phyloP scores from a whole-genome alignment of 1,284 basidiomycete genomes.

The Amylostereum areolatum region DNA sequence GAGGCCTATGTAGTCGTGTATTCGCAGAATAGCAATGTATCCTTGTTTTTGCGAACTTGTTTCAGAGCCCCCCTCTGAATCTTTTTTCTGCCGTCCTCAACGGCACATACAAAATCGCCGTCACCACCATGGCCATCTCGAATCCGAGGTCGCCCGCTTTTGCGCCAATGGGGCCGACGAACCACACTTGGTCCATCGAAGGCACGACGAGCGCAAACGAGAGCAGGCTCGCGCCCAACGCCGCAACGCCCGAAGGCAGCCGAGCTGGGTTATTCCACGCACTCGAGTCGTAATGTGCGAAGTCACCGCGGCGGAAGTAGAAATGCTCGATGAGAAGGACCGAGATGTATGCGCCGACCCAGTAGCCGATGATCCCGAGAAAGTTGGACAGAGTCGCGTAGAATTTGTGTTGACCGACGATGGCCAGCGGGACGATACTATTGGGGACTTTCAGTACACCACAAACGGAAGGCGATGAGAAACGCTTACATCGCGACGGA shows the following conservation, averaged over 20 bases:
- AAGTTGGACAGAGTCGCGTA: conserved; percentile 64
- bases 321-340: conserved; percentile 63
- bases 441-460: neutral
- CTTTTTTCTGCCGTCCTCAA: conserved; percentile 37
- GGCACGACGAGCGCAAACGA: conserved; percentile 59
- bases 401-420: conserved; percentile 63
- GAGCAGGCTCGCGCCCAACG: conserved; percentile 42
- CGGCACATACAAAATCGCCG: conserved; percentile 50
- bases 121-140: conserved; percentile 56
- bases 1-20: neutral
- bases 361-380: conserved; percentile 72
- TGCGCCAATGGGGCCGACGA: conserved; percentile 62
- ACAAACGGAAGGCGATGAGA: neutral
- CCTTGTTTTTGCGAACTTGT: neutral
- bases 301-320: conserved; percentile 49
- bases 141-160: conserved; percentile 76
- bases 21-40: neutral
- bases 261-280: conserved; percentile 48
- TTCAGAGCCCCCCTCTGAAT: conserved; percentile 3
- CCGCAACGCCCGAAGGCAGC: conserved; percentile 62
- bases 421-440: conserved; percentile 50
- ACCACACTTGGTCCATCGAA: conserved; percentile 71
- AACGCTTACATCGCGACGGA: conserved; percentile 68
- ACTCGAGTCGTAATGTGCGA: conserved; percentile 41
- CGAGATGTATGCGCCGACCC: conserved; percentile 53